A percentile compares a stretch with the other conserved stretches of the same genome.
Evolutionary conservation across 495 filamentous ascomycete species (phyloP).

Genomic region (Tirmania nivea): DNA sequence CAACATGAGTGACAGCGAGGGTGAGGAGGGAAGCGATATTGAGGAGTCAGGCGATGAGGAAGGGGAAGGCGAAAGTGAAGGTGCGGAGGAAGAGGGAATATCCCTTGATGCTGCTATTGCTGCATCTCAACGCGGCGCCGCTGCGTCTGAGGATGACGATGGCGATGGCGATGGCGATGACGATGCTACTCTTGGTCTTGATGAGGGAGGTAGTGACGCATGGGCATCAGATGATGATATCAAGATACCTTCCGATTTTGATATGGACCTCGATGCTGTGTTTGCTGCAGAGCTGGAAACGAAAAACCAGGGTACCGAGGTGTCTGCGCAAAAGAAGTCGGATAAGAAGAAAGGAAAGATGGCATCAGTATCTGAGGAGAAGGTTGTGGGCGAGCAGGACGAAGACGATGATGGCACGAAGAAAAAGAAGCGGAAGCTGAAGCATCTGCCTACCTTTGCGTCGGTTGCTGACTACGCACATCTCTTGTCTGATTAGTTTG

Average conservation of each 20-base stretch:
- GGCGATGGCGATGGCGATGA: slow-evolving; percentile 29
- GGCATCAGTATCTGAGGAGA: slow-evolving; percentile 7
- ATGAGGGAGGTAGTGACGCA: slow-evolving; percentile 29
- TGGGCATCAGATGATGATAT: slow-evolving; percentile 33
- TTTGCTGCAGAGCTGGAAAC: slow-evolving; percentile 19
- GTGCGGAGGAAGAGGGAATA: slow-evolving; percentile 24
- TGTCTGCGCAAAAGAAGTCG: not conserved
- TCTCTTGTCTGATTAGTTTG: slow-evolving; percentile 29
- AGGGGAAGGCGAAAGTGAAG: slow-evolving; percentile 27
- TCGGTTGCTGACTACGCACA: slow-evolving; percentile 83
- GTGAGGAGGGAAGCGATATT: slow-evolving; percentile 28
- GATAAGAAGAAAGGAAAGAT: slow-evolving; percentile 13
- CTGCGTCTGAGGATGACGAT: slow-evolving; percentile 26
- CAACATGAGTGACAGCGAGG: slow-evolving; percentile 28
- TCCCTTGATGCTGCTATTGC: slow-evolving; percentile 16
- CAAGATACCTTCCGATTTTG: slow-evolving; percentile 29
- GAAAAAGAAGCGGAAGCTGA: slow-evolving; percentile 61
- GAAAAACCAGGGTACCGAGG: not conserved
- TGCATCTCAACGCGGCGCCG: slow-evolving; percentile 22
- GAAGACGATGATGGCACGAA: slow-evolving; percentile 29
- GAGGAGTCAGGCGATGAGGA: slow-evolving; percentile 28
- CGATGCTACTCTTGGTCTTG: slow-evolving; percentile 19
- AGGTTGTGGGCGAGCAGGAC: slow-evolving; percentile 16
- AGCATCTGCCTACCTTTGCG: slow-evolving; percentile 75
- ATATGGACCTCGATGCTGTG: slow-evolving; percentile 24